These are phyloP conservation scores for Rhododendron molle DNA, from an alignment of 148 eudicot species.

Conservation along the genomic window DNA sequence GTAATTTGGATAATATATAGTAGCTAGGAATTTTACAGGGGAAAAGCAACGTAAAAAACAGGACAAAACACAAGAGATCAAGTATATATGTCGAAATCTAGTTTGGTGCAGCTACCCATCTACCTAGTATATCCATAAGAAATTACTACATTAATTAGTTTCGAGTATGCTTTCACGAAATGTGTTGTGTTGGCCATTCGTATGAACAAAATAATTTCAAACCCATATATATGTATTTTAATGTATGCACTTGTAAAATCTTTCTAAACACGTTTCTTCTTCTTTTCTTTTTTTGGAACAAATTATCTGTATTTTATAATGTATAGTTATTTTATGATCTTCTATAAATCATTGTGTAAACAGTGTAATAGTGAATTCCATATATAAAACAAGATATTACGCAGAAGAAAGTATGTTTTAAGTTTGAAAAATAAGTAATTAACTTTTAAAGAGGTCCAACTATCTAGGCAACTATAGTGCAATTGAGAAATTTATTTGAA, in stretches of 20 bases:
- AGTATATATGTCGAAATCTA: background rate
- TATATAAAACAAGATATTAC: too few species aligned
- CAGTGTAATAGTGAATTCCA: too few species aligned
- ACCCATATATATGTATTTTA: background rate
- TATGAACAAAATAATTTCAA: background rate
- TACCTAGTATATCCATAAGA: background rate
- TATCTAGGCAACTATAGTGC: too few species aligned
- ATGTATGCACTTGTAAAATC: background rate
- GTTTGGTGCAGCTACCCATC: background rate
- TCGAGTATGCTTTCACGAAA: background rate
- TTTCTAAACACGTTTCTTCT: too few species aligned
- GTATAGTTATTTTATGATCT: too few species aligned
- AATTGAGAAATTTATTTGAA: too few species aligned
- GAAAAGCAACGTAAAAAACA: background rate
- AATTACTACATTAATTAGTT: background rate
- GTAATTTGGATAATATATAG: background rate
- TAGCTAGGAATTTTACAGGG: background rate
- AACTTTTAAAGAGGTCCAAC: too few species aligned
- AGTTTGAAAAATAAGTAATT: too few species aligned
- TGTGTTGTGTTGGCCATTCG: background rate
- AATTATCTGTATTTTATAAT: too few species aligned
- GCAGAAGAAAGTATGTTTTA: too few species aligned
- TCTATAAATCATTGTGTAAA: too few species aligned
- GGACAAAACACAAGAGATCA: background rate
- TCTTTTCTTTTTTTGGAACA: background rate